Evolutionary conservation across 2,329 filamentous ascomycete species (phyloP).

Genomic region (Botryosphaeria agaves): DNA sequence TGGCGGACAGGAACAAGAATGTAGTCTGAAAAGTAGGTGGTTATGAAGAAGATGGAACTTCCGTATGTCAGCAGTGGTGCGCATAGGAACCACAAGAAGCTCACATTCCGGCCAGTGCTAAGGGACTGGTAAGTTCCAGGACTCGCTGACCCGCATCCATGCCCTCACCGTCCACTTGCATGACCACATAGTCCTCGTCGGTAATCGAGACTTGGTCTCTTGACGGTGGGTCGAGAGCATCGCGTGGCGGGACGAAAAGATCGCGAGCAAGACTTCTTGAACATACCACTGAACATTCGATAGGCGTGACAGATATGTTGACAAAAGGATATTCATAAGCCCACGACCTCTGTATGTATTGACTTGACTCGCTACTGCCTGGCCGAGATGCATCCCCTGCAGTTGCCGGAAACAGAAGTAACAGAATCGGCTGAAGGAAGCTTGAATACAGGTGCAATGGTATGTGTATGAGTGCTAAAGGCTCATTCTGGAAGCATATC

Average conservation of each 20-base stretch:
- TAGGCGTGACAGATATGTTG: slow-evolving; percentile 81
- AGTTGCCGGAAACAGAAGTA: slow-evolving; percentile 53
- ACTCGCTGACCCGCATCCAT: slow-evolving; percentile 85
- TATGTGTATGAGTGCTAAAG: slow-evolving; percentile 78
- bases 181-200: slow-evolving; percentile 67
- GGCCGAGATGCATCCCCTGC: slow-evolving; percentile 18
- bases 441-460: slow-evolving; percentile 59
- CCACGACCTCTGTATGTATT: slow-evolving; percentile 11
- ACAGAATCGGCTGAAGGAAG: slow-evolving; percentile 76
- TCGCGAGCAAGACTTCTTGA: slow-evolving; percentile 54
- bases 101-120: slow-evolving; percentile 77
- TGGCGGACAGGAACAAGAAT: slow-evolving; percentile 73
- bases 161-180: slow-evolving; percentile 78
- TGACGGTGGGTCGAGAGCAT: slow-evolving; percentile 35
- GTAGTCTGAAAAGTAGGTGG: slow-evolving; percentile 95
- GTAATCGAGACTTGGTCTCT: slow-evolving; percentile 49
- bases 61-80: slow-evolving; percentile 2
- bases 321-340: slow-evolving; percentile 57
- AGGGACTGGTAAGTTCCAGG: slow-evolving; percentile 74
- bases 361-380: slow-evolving; percentile 6
- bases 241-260: slow-evolving; percentile 58
- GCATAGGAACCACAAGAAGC: slow-evolving; percentile 10
- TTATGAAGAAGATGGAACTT: slow-evolving; percentile 92
- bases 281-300: slow-evolving; percentile 87
- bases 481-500: slow-evolving; percentile 50